Conservation (phyloP, 2,329 filamentous ascomycete genomes). For the Hypoxylon sp. region DNA sequence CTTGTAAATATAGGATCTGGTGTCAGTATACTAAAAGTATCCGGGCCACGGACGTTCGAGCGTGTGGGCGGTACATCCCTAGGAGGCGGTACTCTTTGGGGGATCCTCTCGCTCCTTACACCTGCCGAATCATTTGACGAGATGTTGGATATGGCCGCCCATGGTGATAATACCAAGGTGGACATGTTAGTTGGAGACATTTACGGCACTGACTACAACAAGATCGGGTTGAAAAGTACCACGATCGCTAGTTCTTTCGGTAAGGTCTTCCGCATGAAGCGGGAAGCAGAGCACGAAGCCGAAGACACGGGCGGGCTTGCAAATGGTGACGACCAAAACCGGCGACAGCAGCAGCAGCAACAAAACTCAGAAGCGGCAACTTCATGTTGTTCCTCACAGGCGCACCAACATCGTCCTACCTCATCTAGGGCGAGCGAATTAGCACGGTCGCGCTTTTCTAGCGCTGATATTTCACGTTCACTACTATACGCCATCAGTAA, state of each 20-base stretch:
- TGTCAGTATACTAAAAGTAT: slow-evolving; percentile 97
- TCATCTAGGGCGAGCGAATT: slow-evolving; percentile 50
- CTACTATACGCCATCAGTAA: slow-evolving; percentile 96
- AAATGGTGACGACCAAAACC: slow-evolving; percentile 63
- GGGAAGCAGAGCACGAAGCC: slow-evolving; percentile 82
- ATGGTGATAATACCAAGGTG: slow-evolving; percentile 91
- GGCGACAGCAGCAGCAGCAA: slow-evolving; percentile 34
- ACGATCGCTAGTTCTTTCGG: slow-evolving; percentile 97
- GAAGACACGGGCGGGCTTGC: slow-evolving; percentile 77
- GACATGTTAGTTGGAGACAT: slow-evolving; percentile 99
- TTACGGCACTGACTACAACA: slow-evolving; percentile 94
- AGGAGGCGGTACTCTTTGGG: slow-evolving; percentile 98
- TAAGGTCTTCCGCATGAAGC: slow-evolving; percentile 95
- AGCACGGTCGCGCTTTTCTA: slow-evolving; percentile 72
- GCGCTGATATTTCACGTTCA: slow-evolving; percentile 89
- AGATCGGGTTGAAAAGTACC: slow-evolving; percentile 95
- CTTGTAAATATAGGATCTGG: slow-evolving; percentile 98
- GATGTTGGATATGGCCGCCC: slow-evolving; percentile 92
- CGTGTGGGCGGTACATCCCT: slow-evolving; percentile 95
- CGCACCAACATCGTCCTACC: slow-evolving; percentile 34
- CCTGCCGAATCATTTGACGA: slow-evolving; percentile 97
- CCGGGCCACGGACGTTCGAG: slow-evolving; percentile 86
- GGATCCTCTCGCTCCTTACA: slow-evolving; percentile 89
- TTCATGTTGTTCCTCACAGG: slow-evolving; percentile 29
- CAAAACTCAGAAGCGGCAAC: slow-evolving; percentile 35